Percentiles rank a stretch among this genome's conserved stretches.
These are phyloP conservation scores for Melanomma pulvis-pyrius DNA, from an alignment of 495 filamentous ascomycete genomes.

Conservation along the genomic window DNA sequence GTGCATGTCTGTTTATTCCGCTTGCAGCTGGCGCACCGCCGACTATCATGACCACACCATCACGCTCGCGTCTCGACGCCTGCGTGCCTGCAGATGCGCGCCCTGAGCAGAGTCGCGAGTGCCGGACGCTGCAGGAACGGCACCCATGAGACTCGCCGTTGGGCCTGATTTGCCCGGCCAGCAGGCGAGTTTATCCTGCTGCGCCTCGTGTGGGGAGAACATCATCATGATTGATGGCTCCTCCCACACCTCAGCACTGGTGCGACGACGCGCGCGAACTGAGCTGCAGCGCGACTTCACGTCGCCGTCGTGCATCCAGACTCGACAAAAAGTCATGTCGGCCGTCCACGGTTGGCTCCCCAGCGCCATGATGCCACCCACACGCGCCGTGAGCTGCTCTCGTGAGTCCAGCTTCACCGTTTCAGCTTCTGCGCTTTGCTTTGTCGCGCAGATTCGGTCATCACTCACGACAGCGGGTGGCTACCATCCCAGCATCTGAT, in stretches of 20 bases:
- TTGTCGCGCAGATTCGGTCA: neutral
- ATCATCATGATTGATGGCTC: conserved; percentile 5
- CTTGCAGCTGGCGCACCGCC: neutral
- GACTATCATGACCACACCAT: neutral
- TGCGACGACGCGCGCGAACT: conserved; percentile 27
- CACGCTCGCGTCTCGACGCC: neutral
- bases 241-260: conserved; percentile 10
- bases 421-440: conserved; percentile 2
- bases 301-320: conserved; percentile 2
- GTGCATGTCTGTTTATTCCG: neutral
- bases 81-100: neutral
- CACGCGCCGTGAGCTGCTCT: neutral
- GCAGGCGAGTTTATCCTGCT: conserved; percentile 12
- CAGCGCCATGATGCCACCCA: too few species aligned
- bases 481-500: neutral
- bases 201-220: conserved; percentile 19
- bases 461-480: too few species aligned
- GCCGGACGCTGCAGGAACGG: conserved; percentile 29
- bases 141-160: conserved; percentile 10
- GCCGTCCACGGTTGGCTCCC: conserved; percentile 17
- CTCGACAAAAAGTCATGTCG: neutral
- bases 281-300: conserved; percentile 13
- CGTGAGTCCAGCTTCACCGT: conserved; percentile 8
- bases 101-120: neutral
- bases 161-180: conserved; percentile 30